Conservation (phyloP, 2,329 filamentous ascomycete genomes). For the Aspergillus arachidicola region DNA sequence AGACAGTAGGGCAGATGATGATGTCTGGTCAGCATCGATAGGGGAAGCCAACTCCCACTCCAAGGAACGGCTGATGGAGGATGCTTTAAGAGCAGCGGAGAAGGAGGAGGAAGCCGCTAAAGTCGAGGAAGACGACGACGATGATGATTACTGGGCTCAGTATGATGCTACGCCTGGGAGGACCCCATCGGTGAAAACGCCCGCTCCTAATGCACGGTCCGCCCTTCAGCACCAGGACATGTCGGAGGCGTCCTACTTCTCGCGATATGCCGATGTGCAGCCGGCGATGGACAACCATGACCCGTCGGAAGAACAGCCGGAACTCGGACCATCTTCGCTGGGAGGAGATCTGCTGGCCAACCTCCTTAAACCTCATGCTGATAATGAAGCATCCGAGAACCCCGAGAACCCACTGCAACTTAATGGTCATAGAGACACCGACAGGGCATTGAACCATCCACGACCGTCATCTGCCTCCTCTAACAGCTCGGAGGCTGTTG, state of each 20-base stretch:
- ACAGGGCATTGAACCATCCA: constrained; percentile 43
- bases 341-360: constrained; percentile 54
- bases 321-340: constrained; percentile 55
- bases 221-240: constrained; percentile 34
- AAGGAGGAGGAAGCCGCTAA: constrained; percentile 22
- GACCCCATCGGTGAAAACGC: constrained; percentile 49
- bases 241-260: constrained; percentile 63
- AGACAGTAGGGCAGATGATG: constrained; percentile 49
- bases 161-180: constrained; percentile 60
- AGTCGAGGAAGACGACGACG: constrained; percentile 46
- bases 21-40: constrained; percentile 56
- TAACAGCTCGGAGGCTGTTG: constrained; percentile 52
- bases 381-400: constrained; percentile 25
- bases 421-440: constrained; percentile 28
- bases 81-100: constrained; percentile 38
- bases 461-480: constrained; percentile 47
- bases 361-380: constrained; percentile 43
- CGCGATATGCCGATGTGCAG: constrained; percentile 64
- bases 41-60: constrained; percentile 56
- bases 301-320: constrained; percentile 56
- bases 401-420: constrained; percentile 24
- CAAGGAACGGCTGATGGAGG: constrained; percentile 38
- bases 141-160: constrained; percentile 66
- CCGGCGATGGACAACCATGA: constrained; percentile 66
- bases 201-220: constrained; percentile 30